Evolutionary conservation across 805 yeast genomes (phyloP).

Genomic region (Saturnispora hagleri): DNA sequence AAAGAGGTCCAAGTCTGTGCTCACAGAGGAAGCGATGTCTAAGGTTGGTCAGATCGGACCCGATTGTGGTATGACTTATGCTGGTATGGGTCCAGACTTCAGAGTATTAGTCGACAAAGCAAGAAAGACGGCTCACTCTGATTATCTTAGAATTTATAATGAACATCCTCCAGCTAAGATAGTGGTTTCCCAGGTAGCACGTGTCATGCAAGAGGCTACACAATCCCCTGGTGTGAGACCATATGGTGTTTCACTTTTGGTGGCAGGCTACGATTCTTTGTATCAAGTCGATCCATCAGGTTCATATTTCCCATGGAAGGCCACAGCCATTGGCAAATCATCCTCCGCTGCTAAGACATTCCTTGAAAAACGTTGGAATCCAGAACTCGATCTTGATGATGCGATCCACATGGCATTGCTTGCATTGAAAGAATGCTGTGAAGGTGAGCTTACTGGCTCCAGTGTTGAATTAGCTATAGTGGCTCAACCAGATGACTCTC

Average conservation of each 20-base stretch:
- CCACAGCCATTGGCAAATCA: slow-evolving; percentile 97
- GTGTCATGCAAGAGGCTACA: slow-evolving; percentile 88
- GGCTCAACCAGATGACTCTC: slow-evolving; percentile 70
- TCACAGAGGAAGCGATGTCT: slow-evolving; percentile 67
- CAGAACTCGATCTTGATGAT: slow-evolving; percentile 92
- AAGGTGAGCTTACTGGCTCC: slow-evolving; percentile 96
- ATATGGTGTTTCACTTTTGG: slow-evolving; percentile 89
- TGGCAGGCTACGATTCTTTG: slow-evolving; percentile 90
- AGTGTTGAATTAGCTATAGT: slow-evolving; percentile 88
- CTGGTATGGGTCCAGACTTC: slow-evolving; percentile 99
- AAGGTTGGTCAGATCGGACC: slow-evolving; percentile 86
- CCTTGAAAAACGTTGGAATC: slow-evolving; percentile 96
- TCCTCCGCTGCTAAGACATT: slow-evolving; percentile 95
- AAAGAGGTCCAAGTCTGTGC: slow-evolving; percentile 73
- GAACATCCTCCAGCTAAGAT: slow-evolving; percentile 96
- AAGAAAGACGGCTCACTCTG: slow-evolving; percentile 85
- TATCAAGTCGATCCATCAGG: slow-evolving; percentile 99
- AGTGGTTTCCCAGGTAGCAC: slow-evolving; percentile 89
- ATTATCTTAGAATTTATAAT: slow-evolving; percentile 86
- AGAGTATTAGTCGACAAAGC: slow-evolving; percentile 91
- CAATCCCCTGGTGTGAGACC: slow-evolving; percentile 51
- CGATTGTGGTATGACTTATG: slow-evolving; percentile 90
- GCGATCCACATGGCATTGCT: slow-evolving; percentile 94
- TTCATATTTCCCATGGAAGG: slow-evolving; percentile 98
- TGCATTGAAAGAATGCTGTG: slow-evolving; percentile 92